Evolutionary conservation across 768 basidiomycete genomes (phyloP).

Genomic region (Termitomyces sp.): DNA sequence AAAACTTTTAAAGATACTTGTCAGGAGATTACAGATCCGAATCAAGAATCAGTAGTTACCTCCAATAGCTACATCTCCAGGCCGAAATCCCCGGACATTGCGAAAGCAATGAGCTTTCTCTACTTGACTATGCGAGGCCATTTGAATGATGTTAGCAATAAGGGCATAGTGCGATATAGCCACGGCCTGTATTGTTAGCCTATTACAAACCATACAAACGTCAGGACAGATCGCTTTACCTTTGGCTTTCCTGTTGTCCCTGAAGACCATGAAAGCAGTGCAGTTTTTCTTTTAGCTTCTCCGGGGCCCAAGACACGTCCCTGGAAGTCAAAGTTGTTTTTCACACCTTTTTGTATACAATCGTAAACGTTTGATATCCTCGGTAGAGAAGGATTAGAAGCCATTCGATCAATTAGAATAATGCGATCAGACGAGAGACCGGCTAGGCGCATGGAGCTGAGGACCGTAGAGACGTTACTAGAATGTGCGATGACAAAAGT

Average conservation of each 20-base stretch:
- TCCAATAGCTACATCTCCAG: constrained; percentile 45
- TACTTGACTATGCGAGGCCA: constrained; percentile 34
- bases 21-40: constrained; percentile 7
- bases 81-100: constrained; percentile 26
- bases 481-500: constrained; percentile 41
- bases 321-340: constrained; percentile 22
- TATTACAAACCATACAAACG: constrained; percentile 4
- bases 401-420: constrained; percentile 27
- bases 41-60: constrained; percentile 14
- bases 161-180: constrained; percentile 47
- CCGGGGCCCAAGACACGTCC: constrained; percentile 40
- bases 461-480: constrained; percentile 25
- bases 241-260: constrained; percentile 68
- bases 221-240: constrained; percentile 22
- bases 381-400: neutral
- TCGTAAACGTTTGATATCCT: constrained; percentile 17
- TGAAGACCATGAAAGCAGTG: constrained; percentile 59
- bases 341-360: constrained; percentile 20
- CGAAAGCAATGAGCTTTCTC: constrained; percentile 20
- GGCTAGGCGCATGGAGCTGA: constrained; percentile 27
- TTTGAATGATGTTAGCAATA: constrained; percentile 51
- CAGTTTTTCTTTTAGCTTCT: constrained; percentile 55
- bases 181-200: constrained; percentile 32
- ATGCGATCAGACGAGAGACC: constrained; percentile 33
- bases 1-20: constrained; percentile 19